Base-by-base conservation (phyloP, 192 early-diverging fungal genomes). In the Backusella parvicylindrica region DNA sequence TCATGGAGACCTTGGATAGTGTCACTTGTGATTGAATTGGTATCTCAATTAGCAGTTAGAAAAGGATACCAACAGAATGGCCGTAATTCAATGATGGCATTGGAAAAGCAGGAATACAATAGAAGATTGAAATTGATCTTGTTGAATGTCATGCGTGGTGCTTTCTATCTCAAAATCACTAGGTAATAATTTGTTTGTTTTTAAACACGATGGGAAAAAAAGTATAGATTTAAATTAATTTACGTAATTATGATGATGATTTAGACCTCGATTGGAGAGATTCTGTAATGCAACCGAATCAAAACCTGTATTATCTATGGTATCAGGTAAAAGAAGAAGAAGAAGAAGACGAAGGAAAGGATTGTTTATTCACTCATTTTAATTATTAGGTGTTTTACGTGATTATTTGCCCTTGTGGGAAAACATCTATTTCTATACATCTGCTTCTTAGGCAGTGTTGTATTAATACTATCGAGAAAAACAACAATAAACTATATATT, bases 321-420 rank as follows among this genome's bases (percentile, higher is more conserved):
- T 94, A 28, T 89, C 89, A 53, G 89, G 92, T 66, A 88, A 68
- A 13, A 16, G 18, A 9, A 41, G 21, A 43, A 47, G 15, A 18
- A 31, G 26, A 26, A 28, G 2, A 3, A 5, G 2, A 60, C 13
- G 2, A 28, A 60, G 28, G 7, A 12, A 60, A 28, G 6, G 6
- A 6, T 18, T 5, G 15, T 6, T 47, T 12, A 60, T 13, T 60
- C 26, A 60, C 26, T 60, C n/a, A 50, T 21, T 74, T n/a, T 33
- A 43, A 21, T 38, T 18, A 21, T 33, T 63, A 71, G 75, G 71
- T 40, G 60, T 96, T 49, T 82, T 96, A 41, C 87, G 88, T 28
- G 95, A 97, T 81, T 97, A 97, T 81, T 90, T 94, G 78, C 94
- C 95, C 6, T 84, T 97, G 26, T 96, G 94, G 94, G 91, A 97